A percentile compares a stretch with the other conserved stretches of the same genome.
Evolutionary conservation across 2,329 filamentous ascomycete genomes (phyloP).

Genomic region (Berkeleyomyces rouxiae): DNA sequence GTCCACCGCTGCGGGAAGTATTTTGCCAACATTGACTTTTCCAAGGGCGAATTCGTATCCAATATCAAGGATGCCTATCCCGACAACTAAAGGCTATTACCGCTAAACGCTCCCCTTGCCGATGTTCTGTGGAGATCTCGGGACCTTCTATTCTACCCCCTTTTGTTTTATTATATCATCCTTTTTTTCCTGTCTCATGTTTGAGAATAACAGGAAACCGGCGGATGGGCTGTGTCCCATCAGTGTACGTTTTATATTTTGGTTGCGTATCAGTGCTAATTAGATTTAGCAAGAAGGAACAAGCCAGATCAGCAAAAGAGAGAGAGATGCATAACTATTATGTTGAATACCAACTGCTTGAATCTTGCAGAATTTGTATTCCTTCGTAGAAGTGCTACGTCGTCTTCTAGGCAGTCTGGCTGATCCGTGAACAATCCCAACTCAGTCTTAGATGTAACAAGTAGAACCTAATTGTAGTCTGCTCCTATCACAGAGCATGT

Average conservation of each 20-base stretch:
- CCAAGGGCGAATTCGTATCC: constrained; percentile 56
- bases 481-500: constrained; percentile 16
- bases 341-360: not conserved
- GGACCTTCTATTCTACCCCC: not conserved
- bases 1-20: constrained; percentile 61
- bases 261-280: not conserved
- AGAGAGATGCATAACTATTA: not conserved
- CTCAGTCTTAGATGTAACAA: not conserved
- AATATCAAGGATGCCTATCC: constrained; percentile 71
- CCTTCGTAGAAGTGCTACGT: not conserved
- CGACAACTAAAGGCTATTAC: constrained; percentile 42
- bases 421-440: not conserved
- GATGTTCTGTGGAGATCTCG: not conserved
- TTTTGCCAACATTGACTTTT: constrained; percentile 70
- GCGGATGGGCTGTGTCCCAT: not conserved
- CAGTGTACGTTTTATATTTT: not conserved
- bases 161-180: constrained; percentile 6
- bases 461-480: not conserved
- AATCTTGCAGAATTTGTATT: not conserved
- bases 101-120: not conserved
- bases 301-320: not conserved
- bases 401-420: not conserved
- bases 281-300: not conserved
- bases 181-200: not conserved
- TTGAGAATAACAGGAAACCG: not conserved